Conservation (phyloP, 1,284 basidiomycete genomes). For the Butyriboletus appendiculatus region DNA sequence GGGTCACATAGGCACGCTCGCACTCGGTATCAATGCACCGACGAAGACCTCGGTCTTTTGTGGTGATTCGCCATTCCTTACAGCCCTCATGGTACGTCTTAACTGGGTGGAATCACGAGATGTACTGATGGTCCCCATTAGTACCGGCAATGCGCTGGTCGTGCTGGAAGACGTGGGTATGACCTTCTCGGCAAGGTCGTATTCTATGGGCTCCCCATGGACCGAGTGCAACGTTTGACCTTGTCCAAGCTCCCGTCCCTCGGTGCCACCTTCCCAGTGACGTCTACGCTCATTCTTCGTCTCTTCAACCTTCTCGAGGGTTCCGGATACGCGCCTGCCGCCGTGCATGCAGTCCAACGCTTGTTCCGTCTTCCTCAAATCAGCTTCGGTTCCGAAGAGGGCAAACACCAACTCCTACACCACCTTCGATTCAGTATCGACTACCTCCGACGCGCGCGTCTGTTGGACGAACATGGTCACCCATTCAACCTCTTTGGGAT, state of each 20-base stretch:
- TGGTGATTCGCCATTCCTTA: conserved; percentile 66
- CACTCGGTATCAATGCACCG: conserved; percentile 74
- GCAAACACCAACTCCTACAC: conserved; percentile 57
- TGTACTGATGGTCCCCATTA: conserved; percentile 22
- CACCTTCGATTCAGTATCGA: conserved; percentile 73
- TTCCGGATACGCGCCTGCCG: conserved; percentile 50
- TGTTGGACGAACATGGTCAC: conserved; percentile 53
- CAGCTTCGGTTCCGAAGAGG: conserved; percentile 53
- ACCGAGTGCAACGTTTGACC: conserved; percentile 61
- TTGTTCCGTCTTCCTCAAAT: conserved; percentile 58
- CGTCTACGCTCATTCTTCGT: conserved; percentile 62
- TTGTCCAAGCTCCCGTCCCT: conserved; percentile 65
- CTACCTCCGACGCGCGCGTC: conserved; percentile 56
- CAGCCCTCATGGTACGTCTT: conserved; percentile 56
- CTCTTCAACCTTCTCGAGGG: conserved; percentile 65
- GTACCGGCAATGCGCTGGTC: conserved; percentile 72
- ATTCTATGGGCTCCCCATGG: conserved; percentile 66
- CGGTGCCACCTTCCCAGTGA: conserved; percentile 63
- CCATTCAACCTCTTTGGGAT: conserved; percentile 61
- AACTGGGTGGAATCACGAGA: background rate
- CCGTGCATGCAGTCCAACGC: conserved; percentile 51
- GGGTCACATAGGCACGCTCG: conserved; percentile 52
- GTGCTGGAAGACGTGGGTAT: conserved; percentile 68
- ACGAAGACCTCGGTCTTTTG: conserved; percentile 66
- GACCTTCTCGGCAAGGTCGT: conserved; percentile 70